Conservation (phyloP, 371 early-diverging fungal species). For the Mortierella polycephala region DNA sequence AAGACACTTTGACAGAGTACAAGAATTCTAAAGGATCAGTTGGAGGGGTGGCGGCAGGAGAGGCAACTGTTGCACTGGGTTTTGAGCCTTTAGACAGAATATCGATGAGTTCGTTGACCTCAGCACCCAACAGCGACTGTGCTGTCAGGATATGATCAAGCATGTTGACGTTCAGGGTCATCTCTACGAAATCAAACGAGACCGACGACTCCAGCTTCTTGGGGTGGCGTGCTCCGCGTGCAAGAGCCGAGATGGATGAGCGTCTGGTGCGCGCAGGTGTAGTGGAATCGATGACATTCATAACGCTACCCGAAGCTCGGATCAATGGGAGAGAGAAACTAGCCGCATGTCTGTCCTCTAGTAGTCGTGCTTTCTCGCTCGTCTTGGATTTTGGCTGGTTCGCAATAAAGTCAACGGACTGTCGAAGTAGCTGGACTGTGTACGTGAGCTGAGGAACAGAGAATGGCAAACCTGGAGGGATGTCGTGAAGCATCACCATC, state of each 20-base stretch:
- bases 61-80: conserved; percentile 10
- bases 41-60: conserved; percentile 6
- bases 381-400: conserved; percentile 28
- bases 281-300: conserved; percentile 41
- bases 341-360: conserved; percentile 57
- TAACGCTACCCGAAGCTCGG: conserved; percentile 66
- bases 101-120: conserved; percentile 82
- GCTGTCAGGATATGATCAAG: conserved; percentile 83
- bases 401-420: conserved; percentile 66
- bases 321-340: conserved; percentile 70
- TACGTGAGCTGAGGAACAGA: conserved; percentile 58
- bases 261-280: conserved; percentile 27
- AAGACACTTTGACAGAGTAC: conserved; percentile 69
- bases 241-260: conserved; percentile 32
- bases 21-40: conserved; percentile 26
- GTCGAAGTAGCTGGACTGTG: conserved; percentile 65
- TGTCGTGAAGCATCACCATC: conserved; percentile 63
- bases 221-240: conserved; percentile 42
- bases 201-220: conserved; percentile 64
- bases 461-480: conserved; percentile 52
- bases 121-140: conserved; percentile 80
- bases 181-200: conserved; percentile 73
- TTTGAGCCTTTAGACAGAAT: conserved; percentile 62
- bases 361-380: conserved; percentile 19
- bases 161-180: conserved; percentile 75